Evolutionary conservation across 805 yeast species (phyloP).

Genomic region (Huiozyma sinensis): DNA sequence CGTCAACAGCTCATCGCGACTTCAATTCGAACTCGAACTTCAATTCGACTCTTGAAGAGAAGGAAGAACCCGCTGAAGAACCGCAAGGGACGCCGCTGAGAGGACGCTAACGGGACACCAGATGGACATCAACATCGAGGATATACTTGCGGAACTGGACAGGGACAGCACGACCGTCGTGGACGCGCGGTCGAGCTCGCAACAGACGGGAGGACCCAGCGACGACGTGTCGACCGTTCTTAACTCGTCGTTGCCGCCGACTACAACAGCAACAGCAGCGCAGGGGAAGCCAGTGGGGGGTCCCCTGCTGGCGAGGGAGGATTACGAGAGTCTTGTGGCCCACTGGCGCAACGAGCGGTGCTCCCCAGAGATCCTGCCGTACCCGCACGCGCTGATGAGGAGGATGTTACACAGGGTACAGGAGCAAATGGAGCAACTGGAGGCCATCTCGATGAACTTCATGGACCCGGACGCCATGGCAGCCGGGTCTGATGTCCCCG

Average conservation of each 20-base stretch:
- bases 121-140: conserved; percentile 53
- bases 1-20: neutral
- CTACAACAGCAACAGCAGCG: neutral
- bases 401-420: conserved; percentile 50
- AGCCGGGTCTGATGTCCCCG: neutral
- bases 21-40: neutral
- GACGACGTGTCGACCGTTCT: neutral
- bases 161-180: conserved; percentile 30
- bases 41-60: neutral
- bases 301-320: conserved; percentile 10
- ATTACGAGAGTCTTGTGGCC: conserved; percentile 33
- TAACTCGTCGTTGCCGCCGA: neutral
- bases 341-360: conserved; percentile 80
- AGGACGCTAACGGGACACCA: neutral
- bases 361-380: conserved; percentile 79
- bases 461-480: conserved; percentile 32
- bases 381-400: conserved; percentile 49
- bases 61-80: neutral
- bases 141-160: conserved; percentile 59
- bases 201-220: neutral
- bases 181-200: too few relatives aligned
- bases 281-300: conserved; percentile 1
- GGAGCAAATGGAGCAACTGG: conserved; percentile 64
- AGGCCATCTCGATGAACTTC: conserved; percentile 69
- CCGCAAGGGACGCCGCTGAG: too few relatives aligned